Percentiles rank a stretch among this genome's conserved stretches.
Conservation (phyloP, 306 rosid genomes). For the Urtica urens region DNA sequence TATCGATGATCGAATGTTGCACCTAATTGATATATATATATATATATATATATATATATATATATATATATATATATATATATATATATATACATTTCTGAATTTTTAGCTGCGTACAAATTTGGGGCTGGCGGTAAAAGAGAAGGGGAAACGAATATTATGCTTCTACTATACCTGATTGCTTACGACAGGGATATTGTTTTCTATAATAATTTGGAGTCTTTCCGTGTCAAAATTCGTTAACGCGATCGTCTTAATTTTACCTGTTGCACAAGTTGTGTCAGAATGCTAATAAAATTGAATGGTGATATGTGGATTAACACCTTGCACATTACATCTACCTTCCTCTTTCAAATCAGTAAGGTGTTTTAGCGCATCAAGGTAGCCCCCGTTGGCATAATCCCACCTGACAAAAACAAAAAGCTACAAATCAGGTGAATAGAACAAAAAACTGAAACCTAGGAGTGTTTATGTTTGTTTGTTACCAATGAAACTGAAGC, state of each 20-base stretch:
- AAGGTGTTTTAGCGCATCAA: slow-evolving; percentile 90
- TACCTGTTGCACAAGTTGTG: slow-evolving; percentile 44
- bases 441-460: no score
- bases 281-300: slow-evolving; percentile 10
- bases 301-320: no score
- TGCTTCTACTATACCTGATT: slow-evolving; percentile 74
- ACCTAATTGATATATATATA: no score
- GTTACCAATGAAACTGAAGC: slow-evolving; percentile 98
- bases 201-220: slow-evolving; percentile 75
- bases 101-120: not conserved
- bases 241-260: slow-evolving; percentile 76
- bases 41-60: no score
- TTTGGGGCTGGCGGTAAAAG: not conserved
- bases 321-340: no score
- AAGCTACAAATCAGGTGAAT: not conserved
- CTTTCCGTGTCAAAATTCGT: slow-evolving; percentile 92
- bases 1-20: slow-evolving; percentile 82
- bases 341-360: slow-evolving; percentile 87
- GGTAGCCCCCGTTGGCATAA: slow-evolving; percentile 74
- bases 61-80: no score
- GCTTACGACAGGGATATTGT: slow-evolving; percentile 86
- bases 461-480: not conserved
- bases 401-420: slow-evolving; percentile 64
- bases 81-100: slow-evolving; percentile 5
- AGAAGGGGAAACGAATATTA: slow-evolving; percentile 1